A percentile compares a stretch with the other conserved stretches of the same genome.
These are phyloP conservation scores for Fremontodendron californicum DNA, from an alignment of 345 rosid species.

Conservation along the genomic window DNA sequence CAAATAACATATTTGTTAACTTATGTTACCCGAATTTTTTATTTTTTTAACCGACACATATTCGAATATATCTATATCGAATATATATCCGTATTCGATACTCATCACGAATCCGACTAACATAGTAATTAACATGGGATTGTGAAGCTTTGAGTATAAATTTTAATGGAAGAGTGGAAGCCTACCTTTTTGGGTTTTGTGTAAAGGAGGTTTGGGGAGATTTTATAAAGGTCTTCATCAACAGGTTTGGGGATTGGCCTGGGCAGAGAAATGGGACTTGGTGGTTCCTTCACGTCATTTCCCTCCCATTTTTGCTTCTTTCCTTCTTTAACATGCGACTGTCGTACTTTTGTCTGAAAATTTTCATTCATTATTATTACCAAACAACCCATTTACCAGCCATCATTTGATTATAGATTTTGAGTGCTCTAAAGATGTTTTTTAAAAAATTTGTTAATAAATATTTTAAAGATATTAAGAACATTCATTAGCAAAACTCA, in stretches of 20 bases:
- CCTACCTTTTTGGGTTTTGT: conserved; percentile 54
- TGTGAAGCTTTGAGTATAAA: not conserved
- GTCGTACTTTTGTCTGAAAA: conserved; percentile 39
- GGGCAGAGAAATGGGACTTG: conserved; percentile 23
- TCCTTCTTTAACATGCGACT: too few relatives aligned
- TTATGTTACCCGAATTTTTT: too few relatives aligned
- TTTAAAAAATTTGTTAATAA: too few relatives aligned
- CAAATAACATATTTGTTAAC: too few relatives aligned
- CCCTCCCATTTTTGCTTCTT: conserved; percentile 32
- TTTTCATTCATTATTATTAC: not conserved
- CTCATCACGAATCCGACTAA: too few relatives aligned
- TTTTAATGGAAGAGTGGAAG: not conserved
- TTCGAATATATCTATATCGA: too few relatives aligned
- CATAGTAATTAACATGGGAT: not conserved
- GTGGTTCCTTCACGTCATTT: conserved; percentile 22
- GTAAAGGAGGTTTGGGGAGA: conserved; percentile 63
- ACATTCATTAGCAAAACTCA: too few relatives aligned
- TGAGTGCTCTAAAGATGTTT: too few relatives aligned
- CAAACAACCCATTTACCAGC: not conserved
- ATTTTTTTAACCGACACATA: too few relatives aligned
- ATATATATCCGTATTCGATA: too few relatives aligned
- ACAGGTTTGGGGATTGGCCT: conserved; percentile 64
- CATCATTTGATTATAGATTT: not conserved
- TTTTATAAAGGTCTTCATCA: conserved; percentile 85
- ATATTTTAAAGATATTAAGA: too few relatives aligned